A percentile compares a stretch with the other conserved stretches of the same genome.
Conservation (phyloP, 1,284 basidiomycete genomes). For the Vanrija humicola region DNA sequence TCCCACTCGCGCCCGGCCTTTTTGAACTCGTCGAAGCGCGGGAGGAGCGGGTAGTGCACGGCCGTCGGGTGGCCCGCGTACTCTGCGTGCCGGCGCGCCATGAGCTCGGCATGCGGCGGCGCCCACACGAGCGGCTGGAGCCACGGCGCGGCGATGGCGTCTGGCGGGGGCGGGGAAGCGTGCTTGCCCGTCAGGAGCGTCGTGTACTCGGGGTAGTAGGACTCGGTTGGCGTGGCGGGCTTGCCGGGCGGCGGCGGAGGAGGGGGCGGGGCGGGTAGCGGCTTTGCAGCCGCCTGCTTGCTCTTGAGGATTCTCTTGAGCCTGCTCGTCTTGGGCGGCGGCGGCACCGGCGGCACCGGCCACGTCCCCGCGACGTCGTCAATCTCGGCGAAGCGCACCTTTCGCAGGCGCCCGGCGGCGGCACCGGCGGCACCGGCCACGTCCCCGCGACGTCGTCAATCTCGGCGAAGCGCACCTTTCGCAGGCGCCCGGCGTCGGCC, state of each 20-base stretch:
- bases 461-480: no score
- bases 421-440: no score
- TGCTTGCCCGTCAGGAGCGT: slow-evolving; percentile 10
- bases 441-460: no score
- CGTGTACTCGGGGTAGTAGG: slow-evolving; percentile 36
- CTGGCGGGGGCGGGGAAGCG: not conserved
- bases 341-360: no score
- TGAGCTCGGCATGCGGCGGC: slow-evolving; percentile 5
- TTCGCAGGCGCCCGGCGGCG: no score
- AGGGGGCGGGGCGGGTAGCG: not conserved
- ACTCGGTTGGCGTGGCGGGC: slow-evolving; percentile 26
- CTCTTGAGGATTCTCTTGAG: not conserved
- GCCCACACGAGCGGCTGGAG: slow-evolving; percentile 1
- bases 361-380: no score
- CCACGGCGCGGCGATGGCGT: not conserved
- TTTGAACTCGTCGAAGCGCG: slow-evolving; percentile 24
- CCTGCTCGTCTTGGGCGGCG: no score
- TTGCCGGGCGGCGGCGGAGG: not conserved
- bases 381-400: no score
- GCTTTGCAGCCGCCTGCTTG: not conserved
- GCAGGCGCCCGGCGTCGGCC: no score
- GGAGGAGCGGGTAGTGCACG: slow-evolving; percentile 35
- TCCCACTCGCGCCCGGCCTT: slow-evolving; percentile 9
- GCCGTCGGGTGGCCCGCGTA: slow-evolving; percentile 21
- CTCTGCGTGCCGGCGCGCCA: slow-evolving; percentile 16